Evolutionary conservation across 192 early-diverging fungal genomes (phyloP), one percentile per base, ranked within the genome.

Genomic region (Phlyctochytrium planicorne): DNA sequence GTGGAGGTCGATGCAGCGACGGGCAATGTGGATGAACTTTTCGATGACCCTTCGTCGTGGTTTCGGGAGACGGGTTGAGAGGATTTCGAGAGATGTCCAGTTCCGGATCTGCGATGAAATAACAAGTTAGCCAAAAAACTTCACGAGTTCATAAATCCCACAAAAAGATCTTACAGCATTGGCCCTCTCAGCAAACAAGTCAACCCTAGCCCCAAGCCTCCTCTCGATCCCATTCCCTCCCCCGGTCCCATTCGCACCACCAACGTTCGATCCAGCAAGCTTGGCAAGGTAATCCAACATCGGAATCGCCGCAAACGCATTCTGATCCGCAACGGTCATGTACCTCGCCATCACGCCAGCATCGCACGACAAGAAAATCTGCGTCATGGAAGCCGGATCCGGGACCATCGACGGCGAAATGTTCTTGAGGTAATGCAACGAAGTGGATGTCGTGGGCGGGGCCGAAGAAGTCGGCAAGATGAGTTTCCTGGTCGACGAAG

Each of bases 11-110:
- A 10, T 14, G 55, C 55, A 57, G 12, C 27, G 10, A 10, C 69
- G 77, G 29, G 86, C 86, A n/a, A 83, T 73, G 14, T 75, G 71
- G 52, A 88, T 87, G 40, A 87, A 84, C 69, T 85, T 86, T 27
- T 80, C 78, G 36, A 88, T 69, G 32, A 88, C 37, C 52, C 74
- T 67, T 27, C 77, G 74, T 27, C 86, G 63, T 0, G 50, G 63
- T 68, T 88, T 87, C 23, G 67, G 57, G 16, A 65, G 57, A 20
- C 62, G 67, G 3, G 76, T 30, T 25, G 73, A 82, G 60, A 81
- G 76, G 24, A 88, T 75, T 64, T 88, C 86, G 32, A 83, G 69
- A 0, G 83, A 73, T 10, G 87, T 77, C 85, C 85, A 88, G 64
- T 88, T 84, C 30, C 85, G 76, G 20, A 84, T 65, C 40, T 47